Percentiles rank a stretch among this genome's conserved stretches.
phyloP scores from a whole-genome alignment of 345 rosid species.

The Eucalyptus albens region DNA sequence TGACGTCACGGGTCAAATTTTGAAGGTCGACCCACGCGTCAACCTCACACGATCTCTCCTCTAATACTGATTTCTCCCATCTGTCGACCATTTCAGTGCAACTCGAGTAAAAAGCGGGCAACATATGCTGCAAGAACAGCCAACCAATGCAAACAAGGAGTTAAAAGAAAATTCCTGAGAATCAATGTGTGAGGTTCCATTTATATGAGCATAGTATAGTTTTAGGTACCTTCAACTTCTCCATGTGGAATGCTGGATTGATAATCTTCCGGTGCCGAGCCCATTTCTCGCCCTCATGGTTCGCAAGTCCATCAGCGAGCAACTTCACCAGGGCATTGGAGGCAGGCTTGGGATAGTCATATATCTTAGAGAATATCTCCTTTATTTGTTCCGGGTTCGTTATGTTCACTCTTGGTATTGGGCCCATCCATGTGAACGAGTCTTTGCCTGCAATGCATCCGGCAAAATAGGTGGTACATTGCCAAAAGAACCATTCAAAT shows the following conservation, averaged over 20 bases:
- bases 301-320: constrained; percentile 25
- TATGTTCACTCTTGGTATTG: constrained; percentile 16
- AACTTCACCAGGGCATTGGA: constrained; percentile 2
- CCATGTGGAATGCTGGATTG: constrained; percentile 42
- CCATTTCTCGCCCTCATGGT: constrained; percentile 39
- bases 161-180: background rate
- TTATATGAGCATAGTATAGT: background rate
- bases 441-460: constrained; percentile 12
- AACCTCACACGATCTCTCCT: constrained; percentile 6
- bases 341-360: constrained; percentile 21
- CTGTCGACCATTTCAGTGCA: constrained; percentile 6
- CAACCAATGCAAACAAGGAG: background rate
- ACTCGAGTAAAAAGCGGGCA: constrained; percentile 7
- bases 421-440: constrained; percentile 30
- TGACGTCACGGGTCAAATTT: constrained; percentile 19
- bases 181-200: background rate
- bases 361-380: constrained; percentile 11
- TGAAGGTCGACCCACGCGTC: constrained; percentile 22
- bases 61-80: constrained; percentile 8
- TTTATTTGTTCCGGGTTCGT: constrained; percentile 24
- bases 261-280: constrained; percentile 35
- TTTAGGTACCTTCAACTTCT: constrained; percentile 29
- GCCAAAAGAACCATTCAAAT: background rate
- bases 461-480: background rate
- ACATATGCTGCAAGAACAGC: constrained; percentile 4